phyloP scores from a whole-genome alignment of 192 early-diverging fungal species.

The Coemansia sp. region DNA sequence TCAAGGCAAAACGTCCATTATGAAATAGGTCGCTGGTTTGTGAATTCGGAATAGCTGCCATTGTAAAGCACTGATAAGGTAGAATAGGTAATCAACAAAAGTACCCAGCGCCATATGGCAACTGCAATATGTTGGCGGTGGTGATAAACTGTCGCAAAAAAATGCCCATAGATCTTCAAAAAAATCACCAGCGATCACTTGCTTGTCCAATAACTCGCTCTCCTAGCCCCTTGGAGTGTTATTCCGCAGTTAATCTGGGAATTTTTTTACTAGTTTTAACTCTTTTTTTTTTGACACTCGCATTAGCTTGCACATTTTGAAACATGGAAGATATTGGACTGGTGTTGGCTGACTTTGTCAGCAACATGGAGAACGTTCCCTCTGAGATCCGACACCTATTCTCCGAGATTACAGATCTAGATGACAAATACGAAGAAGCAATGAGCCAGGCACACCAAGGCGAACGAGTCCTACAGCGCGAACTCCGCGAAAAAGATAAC shows the following conservation, averaged over 20 bases:
- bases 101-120: neutral
- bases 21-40: neutral
- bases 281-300: neutral
- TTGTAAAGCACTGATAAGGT: neutral
- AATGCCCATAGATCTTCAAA: too few relatives aligned
- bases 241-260: too few relatives aligned
- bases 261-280: neutral
- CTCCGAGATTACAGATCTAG: constrained; percentile 46
- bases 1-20: neutral
- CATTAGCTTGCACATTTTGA: neutral
- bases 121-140: too few relatives aligned
- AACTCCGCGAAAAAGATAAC: constrained; percentile 28
- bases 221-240: too few relatives aligned
- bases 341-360: constrained; percentile 51
- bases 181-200: too few relatives aligned
- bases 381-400: constrained; percentile 49
- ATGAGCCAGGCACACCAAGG: constrained; percentile 17
- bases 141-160: too few relatives aligned
- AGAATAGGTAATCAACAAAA: neutral
- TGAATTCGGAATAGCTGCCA: neutral
- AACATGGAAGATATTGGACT: constrained; percentile 52
- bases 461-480: constrained; percentile 31
- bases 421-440: constrained; percentile 44
- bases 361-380: constrained; percentile 51
- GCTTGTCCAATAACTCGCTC: too few relatives aligned